A percentile compares a stretch with the other conserved stretches of the same genome.
phyloP scores from a whole-genome alignment of 176 grass and related monocot species.

The Cenchrus americanus region DNA sequence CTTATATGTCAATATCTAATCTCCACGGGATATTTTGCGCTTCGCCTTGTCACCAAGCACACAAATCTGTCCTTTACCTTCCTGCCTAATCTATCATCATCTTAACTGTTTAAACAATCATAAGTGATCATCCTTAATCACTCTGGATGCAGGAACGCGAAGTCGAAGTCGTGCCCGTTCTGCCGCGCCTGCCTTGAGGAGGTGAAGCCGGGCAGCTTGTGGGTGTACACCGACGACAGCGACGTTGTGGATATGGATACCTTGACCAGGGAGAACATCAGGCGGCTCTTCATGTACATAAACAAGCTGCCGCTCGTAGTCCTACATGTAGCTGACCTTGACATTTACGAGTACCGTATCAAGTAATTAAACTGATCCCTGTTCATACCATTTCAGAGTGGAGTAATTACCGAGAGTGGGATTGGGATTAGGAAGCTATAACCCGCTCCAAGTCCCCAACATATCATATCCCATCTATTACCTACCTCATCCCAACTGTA shows the following conservation, averaged over 20 bases:
- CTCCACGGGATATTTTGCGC: not conserved
- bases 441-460: too few species aligned
- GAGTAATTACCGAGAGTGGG: too few species aligned
- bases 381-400: not conserved
- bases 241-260: constrained; percentile 62
- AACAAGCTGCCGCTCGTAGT: constrained; percentile 66
- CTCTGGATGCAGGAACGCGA: constrained; percentile 51
- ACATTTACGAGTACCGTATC: constrained; percentile 55
- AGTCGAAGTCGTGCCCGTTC: constrained; percentile 67
- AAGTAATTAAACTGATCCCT: constrained; percentile 34
- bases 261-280: constrained; percentile 56
- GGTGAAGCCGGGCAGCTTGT: constrained; percentile 54
- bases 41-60: not conserved
- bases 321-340: constrained; percentile 58
- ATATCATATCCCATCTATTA: too few species aligned
- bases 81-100: constrained; percentile 8
- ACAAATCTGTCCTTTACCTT: not conserved
- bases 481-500: too few species aligned
- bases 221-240: constrained; percentile 51
- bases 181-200: constrained; percentile 58
- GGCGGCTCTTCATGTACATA: constrained; percentile 68
- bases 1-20: not conserved
- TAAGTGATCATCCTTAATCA: not conserved
- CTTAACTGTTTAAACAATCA: not conserved
- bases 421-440: too few species aligned